Percentiles rank a stretch among this genome's conserved stretches.
Conservation (phyloP, 805 yeast genomes). For the Yarrowia sp. region DNA sequence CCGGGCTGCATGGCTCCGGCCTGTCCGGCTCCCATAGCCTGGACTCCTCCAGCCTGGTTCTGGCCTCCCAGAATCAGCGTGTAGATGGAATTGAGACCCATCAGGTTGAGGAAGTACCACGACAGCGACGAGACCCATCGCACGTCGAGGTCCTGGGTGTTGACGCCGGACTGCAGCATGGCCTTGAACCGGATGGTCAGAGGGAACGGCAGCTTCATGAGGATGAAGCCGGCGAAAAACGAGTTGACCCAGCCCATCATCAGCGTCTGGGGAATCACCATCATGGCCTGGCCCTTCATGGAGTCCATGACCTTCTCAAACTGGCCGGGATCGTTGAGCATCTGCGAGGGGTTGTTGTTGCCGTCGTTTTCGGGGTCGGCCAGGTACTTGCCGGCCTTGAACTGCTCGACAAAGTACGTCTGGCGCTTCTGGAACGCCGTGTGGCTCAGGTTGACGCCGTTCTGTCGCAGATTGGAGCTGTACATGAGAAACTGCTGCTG, state of each 20-base stretch:
- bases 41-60: conserved; percentile 38
- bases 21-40: conserved; percentile 36
- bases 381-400: conserved; percentile 54
- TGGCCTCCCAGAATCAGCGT: conserved; percentile 58
- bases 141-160: conserved; percentile 80
- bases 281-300: conserved; percentile 79
- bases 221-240: conserved; percentile 86
- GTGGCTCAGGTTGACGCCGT: conserved; percentile 51
- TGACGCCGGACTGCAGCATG: conserved; percentile 86
- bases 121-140: conserved; percentile 92
- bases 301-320: conserved; percentile 71
- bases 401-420: conserved; percentile 46
- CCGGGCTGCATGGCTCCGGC: conserved; percentile 49
- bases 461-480: conserved; percentile 55
- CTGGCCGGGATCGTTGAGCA: conserved; percentile 66
- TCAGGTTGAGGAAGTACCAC: conserved; percentile 88
- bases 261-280: conserved; percentile 84
- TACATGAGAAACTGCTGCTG: conserved; percentile 65
- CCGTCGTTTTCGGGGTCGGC: conserved; percentile 48
- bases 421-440: conserved; percentile 56
- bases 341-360: conserved; percentile 43
- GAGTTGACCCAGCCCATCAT: conserved; percentile 96
- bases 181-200: conserved; percentile 84
- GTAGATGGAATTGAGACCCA: conserved; percentile 80
- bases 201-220: conserved; percentile 88